phyloP scores from a whole-genome alignment of 345 rosid species.

The Citrus medica region DNA sequence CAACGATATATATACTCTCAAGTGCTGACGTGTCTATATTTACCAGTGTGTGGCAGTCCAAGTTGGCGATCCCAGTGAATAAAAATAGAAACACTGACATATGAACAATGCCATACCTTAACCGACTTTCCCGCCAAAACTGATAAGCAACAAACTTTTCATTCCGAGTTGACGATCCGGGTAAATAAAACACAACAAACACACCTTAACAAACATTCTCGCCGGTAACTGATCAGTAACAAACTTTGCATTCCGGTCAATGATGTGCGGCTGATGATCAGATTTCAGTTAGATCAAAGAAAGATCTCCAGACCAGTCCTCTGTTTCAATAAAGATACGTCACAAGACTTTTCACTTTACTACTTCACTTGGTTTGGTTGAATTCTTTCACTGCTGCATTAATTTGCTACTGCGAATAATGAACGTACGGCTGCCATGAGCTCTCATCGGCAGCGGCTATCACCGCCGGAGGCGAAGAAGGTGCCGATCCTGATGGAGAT shows the following conservation, averaged over 20 bases:
- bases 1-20: neutral
- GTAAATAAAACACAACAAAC: neutral
- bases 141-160: neutral
- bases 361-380: neutral
- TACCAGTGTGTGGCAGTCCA: neutral
- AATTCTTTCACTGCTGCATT: neutral
- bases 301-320: neutral
- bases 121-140: neutral
- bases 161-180: too few relatives aligned
- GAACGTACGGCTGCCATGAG: neutral
- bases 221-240: neutral
- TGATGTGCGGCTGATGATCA: neutral
- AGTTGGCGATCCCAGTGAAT: neutral
- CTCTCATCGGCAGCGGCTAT: neutral
- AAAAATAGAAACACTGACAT: too few relatives aligned
- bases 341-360: neutral
- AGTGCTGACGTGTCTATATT: neutral
- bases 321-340: neutral
- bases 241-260: neutral
- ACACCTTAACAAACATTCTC: neutral
- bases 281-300: neutral
- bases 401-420: neutral
- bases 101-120: neutral
- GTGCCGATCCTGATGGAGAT: conserved; percentile 65
- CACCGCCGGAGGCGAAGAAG: conserved; percentile 76